phyloP scores from a whole-genome alignment of 306 rosid species.

The Coriaria nepalensis region DNA sequence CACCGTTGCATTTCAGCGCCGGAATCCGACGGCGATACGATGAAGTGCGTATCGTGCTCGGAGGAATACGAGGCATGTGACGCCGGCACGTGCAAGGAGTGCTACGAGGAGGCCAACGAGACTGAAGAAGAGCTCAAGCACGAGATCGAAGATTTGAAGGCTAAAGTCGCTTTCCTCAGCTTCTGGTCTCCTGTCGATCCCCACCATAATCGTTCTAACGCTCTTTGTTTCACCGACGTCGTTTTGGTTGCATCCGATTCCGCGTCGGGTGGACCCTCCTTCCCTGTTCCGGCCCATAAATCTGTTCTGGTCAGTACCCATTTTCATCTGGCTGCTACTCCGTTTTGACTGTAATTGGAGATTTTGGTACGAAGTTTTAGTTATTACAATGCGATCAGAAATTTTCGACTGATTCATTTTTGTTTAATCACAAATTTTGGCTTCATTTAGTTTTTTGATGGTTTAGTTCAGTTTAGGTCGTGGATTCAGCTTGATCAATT shows the following conservation, averaged over 20 bases:
- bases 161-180: constrained; percentile 55
- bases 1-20: constrained; percentile 7
- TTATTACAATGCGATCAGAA: background rate
- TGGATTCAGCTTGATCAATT: no score
- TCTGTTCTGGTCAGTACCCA: constrained; percentile 53
- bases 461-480: no score
- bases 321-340: background rate
- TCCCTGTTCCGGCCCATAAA: constrained; percentile 62
- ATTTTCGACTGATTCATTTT: no score
- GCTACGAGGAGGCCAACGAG: constrained; percentile 76
- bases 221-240: constrained; percentile 36
- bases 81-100: constrained; percentile 70
- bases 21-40: constrained; percentile 5
- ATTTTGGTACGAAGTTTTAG: background rate
- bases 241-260: constrained; percentile 36
- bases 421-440: no score
- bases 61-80: constrained; percentile 20
- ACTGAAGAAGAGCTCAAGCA: constrained; percentile 59
- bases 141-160: constrained; percentile 60
- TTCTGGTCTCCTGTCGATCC: constrained; percentile 24
- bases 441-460: no score
- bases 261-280: constrained; percentile 6
- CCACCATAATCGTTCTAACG: constrained; percentile 11
- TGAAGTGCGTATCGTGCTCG: constrained; percentile 39
- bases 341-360: background rate